Base-by-base conservation (phyloP, 768 basidiomycete species). In the Suillus plorans region DNA sequence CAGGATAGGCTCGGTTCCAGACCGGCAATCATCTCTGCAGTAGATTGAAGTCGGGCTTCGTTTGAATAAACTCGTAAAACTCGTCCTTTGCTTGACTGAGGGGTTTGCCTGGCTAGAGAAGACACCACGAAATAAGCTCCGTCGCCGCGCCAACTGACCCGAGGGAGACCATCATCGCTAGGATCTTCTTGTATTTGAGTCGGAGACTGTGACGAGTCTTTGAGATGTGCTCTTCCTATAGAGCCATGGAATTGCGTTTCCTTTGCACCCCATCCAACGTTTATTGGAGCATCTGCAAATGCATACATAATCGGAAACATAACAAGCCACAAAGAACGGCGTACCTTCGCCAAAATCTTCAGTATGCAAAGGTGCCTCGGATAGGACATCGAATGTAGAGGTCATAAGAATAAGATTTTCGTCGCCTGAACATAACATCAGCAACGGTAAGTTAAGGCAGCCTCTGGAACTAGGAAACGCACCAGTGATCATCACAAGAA, bases 241-340 rank as follows among this genome's bases (percentile, higher is more conserved):
- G 95, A 97, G 12, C 97, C 97, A 69, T 98, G 95, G 73, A 99
- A 99, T 72, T 99, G 97, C 0, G 97, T 99, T 74, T 92, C 85
- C 72, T 96, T 97, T 2, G 92, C 92, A 47, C 97, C 97, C 97
- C 97, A 99, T 18, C 97, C 97, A 65, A 98, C 94, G 70, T 96
- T 94, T 71, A 98, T 94, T 3, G 92, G 93, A 31, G 89, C 86
- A 73, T 95, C 95, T 94, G 69, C 5, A 64, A 37, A 55, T 44
- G 45, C 55, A 69, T 37, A 65, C 59, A 53, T 70, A 45, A 74
- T 49, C 22, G 58, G 2, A 37, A 25, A 20, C 22, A 20, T 8
- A 6, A 41, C 65, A 55, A 53, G 34, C 22, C 8, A 44, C 28
- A 2, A 55, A 47, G 16, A 18, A 39, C 53, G 61, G 22, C 55